Percentiles rank a stretch among this genome's conserved stretches.
These are phyloP conservation scores for Pythium phragmitis DNA, from an alignment of 352 stramenopile species.

Conservation along the genomic window DNA sequence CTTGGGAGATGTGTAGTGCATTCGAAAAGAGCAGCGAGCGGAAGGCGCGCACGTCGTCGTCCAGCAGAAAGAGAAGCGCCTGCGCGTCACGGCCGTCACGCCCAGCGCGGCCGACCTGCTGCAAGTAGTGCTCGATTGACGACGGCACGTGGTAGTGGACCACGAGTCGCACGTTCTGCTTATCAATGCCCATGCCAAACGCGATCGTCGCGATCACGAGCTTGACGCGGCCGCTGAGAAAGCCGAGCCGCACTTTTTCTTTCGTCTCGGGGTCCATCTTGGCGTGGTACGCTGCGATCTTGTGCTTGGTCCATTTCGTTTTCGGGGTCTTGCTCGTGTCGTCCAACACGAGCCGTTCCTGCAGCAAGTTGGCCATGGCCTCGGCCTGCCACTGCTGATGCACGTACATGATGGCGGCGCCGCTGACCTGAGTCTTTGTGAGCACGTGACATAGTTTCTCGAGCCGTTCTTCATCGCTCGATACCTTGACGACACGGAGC, in stretches of 20 bases:
- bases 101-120: constrained; percentile 95
- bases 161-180: constrained; percentile 96
- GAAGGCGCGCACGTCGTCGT: constrained; percentile 68
- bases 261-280: constrained; percentile 84
- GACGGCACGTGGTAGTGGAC: constrained; percentile 97
- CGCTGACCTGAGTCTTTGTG: constrained; percentile 28
- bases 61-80: constrained; percentile 60
- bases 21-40: constrained; percentile 75
- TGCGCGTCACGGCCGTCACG: constrained; percentile 89
- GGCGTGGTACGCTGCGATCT: constrained; percentile 91
- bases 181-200: constrained; percentile 99
- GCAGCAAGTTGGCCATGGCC: constrained; percentile 60
- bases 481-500: constrained; percentile 51
- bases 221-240: constrained; percentile 84
- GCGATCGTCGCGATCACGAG: constrained; percentile 97
- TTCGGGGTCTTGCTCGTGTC: constrained; percentile 28
- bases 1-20: constrained; percentile 52
- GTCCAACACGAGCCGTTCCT: constrained; percentile 41
- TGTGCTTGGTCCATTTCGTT: constrained; percentile 29
- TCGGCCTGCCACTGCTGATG: constrained; percentile 79
- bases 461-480: constrained; percentile 60
- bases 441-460: constrained; percentile 38
- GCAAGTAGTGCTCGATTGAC: constrained; percentile 98
- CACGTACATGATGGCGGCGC: constrained; percentile 81
- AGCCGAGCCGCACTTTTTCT: constrained; percentile 79